These are phyloP conservation scores for Didymella glomerata DNA, from an alignment of 2,329 filamentous ascomycete species.

Conservation along the genomic window DNA sequence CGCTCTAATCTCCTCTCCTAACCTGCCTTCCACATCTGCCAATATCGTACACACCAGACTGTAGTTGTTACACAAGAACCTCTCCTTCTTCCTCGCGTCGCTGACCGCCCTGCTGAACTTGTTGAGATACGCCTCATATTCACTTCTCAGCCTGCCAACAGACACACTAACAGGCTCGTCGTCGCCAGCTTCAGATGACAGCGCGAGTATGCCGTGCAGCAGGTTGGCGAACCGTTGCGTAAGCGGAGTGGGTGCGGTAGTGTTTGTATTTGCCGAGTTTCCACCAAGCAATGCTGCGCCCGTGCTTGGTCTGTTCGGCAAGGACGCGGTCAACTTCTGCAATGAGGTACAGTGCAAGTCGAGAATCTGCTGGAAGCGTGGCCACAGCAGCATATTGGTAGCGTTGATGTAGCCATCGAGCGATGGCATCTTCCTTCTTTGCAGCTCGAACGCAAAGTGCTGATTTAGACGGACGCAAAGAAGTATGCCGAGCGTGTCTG, in stretches of 20 bases:
- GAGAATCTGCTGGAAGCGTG: constrained; percentile 92
- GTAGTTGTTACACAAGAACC: constrained; percentile 96
- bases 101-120: constrained; percentile 78
- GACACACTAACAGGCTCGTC: constrained; percentile 91
- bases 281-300: constrained; percentile 50
- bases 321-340: constrained; percentile 62
- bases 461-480: constrained; percentile 95
- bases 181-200: constrained; percentile 90
- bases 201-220: constrained; percentile 79
- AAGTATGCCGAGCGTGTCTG: constrained; percentile 85
- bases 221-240: constrained; percentile 97
- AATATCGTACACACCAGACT: constrained; percentile 94
- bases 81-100: constrained; percentile 80
- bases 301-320: constrained; percentile 49
- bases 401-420: constrained; percentile 93
- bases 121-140: constrained; percentile 83
- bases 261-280: constrained; percentile 60
- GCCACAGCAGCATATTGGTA: constrained; percentile 96
- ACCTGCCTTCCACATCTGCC: constrained; percentile 71
- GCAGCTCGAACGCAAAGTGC: constrained; percentile 91
- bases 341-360: constrained; percentile 91
- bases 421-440: constrained; percentile 87
- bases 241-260: constrained; percentile 85
- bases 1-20: constrained; percentile 76
- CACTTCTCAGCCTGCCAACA: constrained; percentile 76